Evolutionary conservation across 106 monocot species (phyloP), one percentile per base, ranked within the genome.

Genomic region (Posidonia australis): DNA sequence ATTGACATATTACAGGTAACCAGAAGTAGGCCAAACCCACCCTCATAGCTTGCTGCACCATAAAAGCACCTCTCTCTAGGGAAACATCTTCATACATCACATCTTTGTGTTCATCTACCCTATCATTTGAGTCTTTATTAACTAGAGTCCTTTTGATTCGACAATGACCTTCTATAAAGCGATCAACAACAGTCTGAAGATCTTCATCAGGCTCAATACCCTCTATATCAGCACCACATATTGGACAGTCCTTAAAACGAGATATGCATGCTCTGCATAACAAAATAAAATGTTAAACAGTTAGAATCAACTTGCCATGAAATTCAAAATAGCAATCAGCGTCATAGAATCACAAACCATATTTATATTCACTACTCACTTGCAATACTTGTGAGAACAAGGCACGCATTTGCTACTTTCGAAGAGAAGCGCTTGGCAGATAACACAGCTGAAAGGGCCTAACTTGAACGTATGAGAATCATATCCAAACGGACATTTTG

Each of bases 161-260:
- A 63, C 86, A 86, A 80, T 96, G 94, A 32, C 94, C 94, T 74
- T 96, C 80, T 66, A 96, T 96, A 67, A 90, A 96, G 23, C 84
- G 77, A 60, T 90, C 84, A 68, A 96, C 87, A 46, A 78, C 65
- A 61, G 41, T 59, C 67, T 96, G 94, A 73, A 96, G 87, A 54
- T 96, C 94, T 24, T 72, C 18, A 63, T 96, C 94, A 67, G 80
- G 82, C 53, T 90, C 94, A 26, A 90, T 84, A 48, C 72, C 72
- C 70, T 90, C 82, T 32, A 96, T 96, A 56, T 96, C 94, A 75
- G 94, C 94, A 74, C 94, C 94, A 71, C 94, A 96, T 32, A 96
- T 52, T 62, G n/a, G n/a, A n/a, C n/a, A n/a, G n/a, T n/a, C n/a
- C n/a, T n/a, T n/a, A n/a, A n/a, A n/a, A n/a, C n/a, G n/a, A n/a